Evolutionary conservation across 2,329 filamentous ascomycete species (phyloP).

Genomic region (Phialophora macrospora): DNA sequence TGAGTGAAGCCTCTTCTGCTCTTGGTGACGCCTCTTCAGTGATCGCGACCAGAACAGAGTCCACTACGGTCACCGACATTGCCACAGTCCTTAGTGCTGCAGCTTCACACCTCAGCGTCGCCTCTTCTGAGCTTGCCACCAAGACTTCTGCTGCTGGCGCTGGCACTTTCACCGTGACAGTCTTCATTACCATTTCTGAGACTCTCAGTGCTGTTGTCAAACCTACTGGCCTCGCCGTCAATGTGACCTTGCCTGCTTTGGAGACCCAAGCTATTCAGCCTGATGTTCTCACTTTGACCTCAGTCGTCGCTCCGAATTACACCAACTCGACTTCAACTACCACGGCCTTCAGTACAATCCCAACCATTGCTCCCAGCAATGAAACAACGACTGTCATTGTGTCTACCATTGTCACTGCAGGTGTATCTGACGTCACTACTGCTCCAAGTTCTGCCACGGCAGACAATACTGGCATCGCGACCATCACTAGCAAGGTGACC

Average conservation of each 20-base stretch:
- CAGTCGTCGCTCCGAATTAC: neutral
- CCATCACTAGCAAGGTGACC: neutral
- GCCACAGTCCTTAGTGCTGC: constrained; percentile 3
- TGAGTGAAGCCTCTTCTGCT: neutral
- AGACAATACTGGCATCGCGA: neutral
- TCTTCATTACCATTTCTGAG: neutral
- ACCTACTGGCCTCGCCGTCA: neutral
- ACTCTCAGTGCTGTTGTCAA: neutral
- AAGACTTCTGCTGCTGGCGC: constrained; percentile 7
- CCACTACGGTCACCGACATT: neutral
- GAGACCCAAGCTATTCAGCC: neutral
- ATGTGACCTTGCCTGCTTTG: neutral
- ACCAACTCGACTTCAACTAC: constrained; percentile 6
- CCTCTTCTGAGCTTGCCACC: constrained; percentile 12
- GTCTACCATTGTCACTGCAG: neutral
- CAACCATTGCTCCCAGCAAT: neutral
- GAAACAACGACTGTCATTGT: neutral
- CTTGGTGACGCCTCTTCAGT: neutral
- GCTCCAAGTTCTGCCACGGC: neutral
- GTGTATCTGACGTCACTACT: neutral
- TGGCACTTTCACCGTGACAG: constrained; percentile 5
- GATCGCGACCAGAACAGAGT: constrained; percentile 1
- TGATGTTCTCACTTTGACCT: neutral
- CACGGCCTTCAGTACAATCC: constrained; percentile 4
- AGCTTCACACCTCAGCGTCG: constrained; percentile 5